These are phyloP conservation scores for Paraglomus brasilianum DNA, from an alignment of 192 early-diverging fungal species.

Conservation along the genomic window DNA sequence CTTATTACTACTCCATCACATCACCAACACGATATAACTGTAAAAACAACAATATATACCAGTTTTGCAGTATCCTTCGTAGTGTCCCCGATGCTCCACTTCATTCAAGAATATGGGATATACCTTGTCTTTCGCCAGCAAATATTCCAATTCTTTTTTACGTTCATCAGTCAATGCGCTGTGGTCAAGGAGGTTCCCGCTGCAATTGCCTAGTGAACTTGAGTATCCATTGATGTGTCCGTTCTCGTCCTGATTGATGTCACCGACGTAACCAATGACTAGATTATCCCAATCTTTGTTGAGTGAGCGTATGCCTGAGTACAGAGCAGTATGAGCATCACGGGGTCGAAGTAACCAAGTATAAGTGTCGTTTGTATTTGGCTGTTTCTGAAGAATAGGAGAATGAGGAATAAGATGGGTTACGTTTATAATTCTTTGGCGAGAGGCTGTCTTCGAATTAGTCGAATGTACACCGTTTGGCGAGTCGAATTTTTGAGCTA, in stretches of 20 bases:
- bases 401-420: constrained; percentile 55
- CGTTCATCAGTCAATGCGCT: constrained; percentile 46
- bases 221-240: too few species aligned
- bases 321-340: constrained; percentile 87
- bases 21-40: too few species aligned
- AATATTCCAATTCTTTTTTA: constrained; percentile 50
- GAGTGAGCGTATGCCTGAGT: constrained; percentile 77
- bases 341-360: constrained; percentile 58
- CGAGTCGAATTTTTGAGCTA: too few species aligned
- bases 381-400: neutral
- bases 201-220: too few species aligned
- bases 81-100: constrained; percentile 72
- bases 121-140: constrained; percentile 55
- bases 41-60: constrained; percentile 46
- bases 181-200: constrained; percentile 35
- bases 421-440: constrained; percentile 55
- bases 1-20: too few species aligned
- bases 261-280: constrained; percentile 75
- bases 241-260: constrained; percentile 56
- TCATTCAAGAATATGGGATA: constrained; percentile 82
- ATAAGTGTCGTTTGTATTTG: neutral
- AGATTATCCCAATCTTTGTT: constrained; percentile 56
- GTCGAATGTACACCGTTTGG: too few species aligned
- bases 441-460: too few species aligned
- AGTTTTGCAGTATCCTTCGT: constrained; percentile 97